Base-by-base conservation (phyloP, 441 rosid genomes). In the Syzygium malaccense region DNA sequence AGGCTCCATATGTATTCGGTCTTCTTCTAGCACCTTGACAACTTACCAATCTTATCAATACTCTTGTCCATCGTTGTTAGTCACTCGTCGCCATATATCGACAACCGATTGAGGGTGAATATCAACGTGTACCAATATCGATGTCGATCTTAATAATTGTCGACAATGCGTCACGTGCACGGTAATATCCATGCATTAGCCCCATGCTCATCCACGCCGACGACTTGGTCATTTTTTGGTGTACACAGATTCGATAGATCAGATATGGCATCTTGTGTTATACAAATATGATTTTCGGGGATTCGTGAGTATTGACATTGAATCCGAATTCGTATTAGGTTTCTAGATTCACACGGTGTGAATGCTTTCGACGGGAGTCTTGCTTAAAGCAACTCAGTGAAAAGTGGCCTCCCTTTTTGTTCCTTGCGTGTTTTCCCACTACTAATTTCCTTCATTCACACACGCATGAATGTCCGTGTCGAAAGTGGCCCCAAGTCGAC, bases 211-310 rank as follows among this genome's bases (percentile, higher is more conserved):
- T 57, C 62, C 5, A 25, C 4, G 3, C n/a, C 3, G 6, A 4
- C 14, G 5, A 25, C n/a, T 25, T 2, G 28, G 1, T 57, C 0
- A 10, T 57, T 2, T 57, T 25, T 56, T 2, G n/a, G 28, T 11
- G 13, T 1, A 25, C 25, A 12, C 4, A 2, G 62, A 25, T 11
- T 25, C 14, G 1, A 25, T 57, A 57, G 5, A 57, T 57, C 14
- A 0, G 3, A 57, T 57, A 25, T 57, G 62, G 6, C 62, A 57
- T 9, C 11, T 57, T 1, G 14, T 57, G 14, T 57, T 25, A 25
- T 57, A 25, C 0, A 25, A 0, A 1, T 57, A 57, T 4, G n/a
- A 57, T 57, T 4, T 57, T 57, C 6, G 2, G 14, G 0, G 28
- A 56, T 9, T 23, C 6, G 28, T 56, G 60, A 0, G 3, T 19